Evolutionary conservation across 2,329 filamentous ascomycete species (phyloP).

Genomic region (Aureobasidium zeae): DNA sequence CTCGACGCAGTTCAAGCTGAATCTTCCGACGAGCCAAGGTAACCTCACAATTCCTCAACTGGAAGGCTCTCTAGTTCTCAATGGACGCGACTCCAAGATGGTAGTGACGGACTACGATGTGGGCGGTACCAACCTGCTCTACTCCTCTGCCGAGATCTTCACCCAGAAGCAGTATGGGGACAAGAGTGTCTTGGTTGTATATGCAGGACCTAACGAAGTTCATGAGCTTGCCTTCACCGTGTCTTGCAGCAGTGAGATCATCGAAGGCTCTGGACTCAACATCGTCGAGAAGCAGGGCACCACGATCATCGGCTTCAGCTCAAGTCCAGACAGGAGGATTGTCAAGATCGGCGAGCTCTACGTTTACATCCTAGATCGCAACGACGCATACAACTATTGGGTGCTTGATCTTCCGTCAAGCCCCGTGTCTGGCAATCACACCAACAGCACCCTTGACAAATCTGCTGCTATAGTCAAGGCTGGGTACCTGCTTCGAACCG

Average conservation of each 20-base stretch:
- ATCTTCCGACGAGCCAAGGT: slow-evolving; percentile 50
- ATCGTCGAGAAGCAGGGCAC: slow-evolving; percentile 32
- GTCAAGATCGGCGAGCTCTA: slow-evolving; percentile 43
- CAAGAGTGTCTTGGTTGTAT: slow-evolving; percentile 44
- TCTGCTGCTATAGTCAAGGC: slow-evolving; percentile 51
- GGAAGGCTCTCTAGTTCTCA: slow-evolving; percentile 47
- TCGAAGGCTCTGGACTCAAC: slow-evolving; percentile 35
- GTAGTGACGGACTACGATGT: slow-evolving; percentile 52
- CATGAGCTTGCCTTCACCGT: slow-evolving; percentile 51
- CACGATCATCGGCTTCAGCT: slow-evolving; percentile 47
- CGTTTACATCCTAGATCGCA: slow-evolving; percentile 44
- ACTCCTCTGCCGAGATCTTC: slow-evolving; percentile 48
- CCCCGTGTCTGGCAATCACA: slow-evolving; percentile 25
- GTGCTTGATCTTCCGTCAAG: slow-evolving; percentile 45
- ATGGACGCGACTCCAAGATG: slow-evolving; percentile 55
- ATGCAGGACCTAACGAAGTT: slow-evolving; percentile 51
- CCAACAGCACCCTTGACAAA: slow-evolving; percentile 27
- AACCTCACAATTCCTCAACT: slow-evolving; percentile 50
- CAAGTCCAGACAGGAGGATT: slow-evolving; percentile 44
- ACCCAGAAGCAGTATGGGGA: slow-evolving; percentile 50
- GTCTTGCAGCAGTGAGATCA: slow-evolving; percentile 28
- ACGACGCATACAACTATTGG: slow-evolving; percentile 62
- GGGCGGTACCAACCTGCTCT: slow-evolving; percentile 43
- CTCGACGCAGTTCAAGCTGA: slow-evolving; percentile 54
- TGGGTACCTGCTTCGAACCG: slow-evolving; percentile 55